A percentile compares a stretch with the other conserved stretches of the same genome.
phyloP scores from a whole-genome alignment of 257 asterid genomes.

The Verbena officinalis region DNA sequence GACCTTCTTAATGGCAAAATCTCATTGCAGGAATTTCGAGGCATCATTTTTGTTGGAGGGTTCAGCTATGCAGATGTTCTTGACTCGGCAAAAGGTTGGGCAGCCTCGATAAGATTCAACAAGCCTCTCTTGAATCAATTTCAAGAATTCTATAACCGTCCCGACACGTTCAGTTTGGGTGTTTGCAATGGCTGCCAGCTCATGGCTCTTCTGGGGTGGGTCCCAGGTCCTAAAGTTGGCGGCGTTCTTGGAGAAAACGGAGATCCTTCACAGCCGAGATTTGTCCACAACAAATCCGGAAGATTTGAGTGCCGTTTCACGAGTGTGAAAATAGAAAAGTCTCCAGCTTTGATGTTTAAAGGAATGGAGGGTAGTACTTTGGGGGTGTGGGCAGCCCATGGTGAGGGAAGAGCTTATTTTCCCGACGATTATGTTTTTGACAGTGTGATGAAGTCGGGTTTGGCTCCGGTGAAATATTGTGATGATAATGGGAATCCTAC shows the following conservation, averaged over 20 bases:
- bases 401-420: slow-evolving; percentile 90
- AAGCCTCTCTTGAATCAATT: slow-evolving; percentile 70
- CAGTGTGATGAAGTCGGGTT: slow-evolving; percentile 46
- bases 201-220: slow-evolving; percentile 97
- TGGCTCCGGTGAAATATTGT: slow-evolving; percentile 82
- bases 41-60: slow-evolving; percentile 88
- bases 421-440: slow-evolving; percentile 53
- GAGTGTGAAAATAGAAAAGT: slow-evolving; percentile 72
- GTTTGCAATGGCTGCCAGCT: slow-evolving; percentile 97
- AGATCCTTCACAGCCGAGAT: slow-evolving; percentile 87
- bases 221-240: slow-evolving; percentile 81
- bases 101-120: slow-evolving; percentile 83
- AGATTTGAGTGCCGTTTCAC: slow-evolving; percentile 87
- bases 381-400: slow-evolving; percentile 98
- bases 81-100: slow-evolving; percentile 98
- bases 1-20: slow-evolving; percentile 78
- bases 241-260: slow-evolving; percentile 66
- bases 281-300: slow-evolving; percentile 84
- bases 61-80: slow-evolving; percentile 96
- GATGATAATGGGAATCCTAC: slow-evolving; percentile 77
- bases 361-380: slow-evolving; percentile 93
- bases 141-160: slow-evolving; percentile 72
- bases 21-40: slow-evolving; percentile 58
- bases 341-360: slow-evolving; percentile 79
- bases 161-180: slow-evolving; percentile 91